Evolutionary conservation across 179 eudicot species (phyloP).

Genomic region (Corrigiola litoralis): DNA sequence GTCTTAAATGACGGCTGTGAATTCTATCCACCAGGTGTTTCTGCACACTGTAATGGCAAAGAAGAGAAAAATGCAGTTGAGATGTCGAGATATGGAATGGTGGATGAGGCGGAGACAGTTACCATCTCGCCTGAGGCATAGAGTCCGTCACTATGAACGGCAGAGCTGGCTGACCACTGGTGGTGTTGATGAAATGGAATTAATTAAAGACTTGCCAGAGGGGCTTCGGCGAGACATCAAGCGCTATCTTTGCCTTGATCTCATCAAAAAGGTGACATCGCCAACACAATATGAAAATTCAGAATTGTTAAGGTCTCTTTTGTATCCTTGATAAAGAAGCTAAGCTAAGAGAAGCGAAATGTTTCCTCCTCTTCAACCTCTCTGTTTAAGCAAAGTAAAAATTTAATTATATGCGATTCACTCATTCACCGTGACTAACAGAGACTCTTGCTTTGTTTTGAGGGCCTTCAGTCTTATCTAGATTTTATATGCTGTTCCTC

Average conservation of each 20-base stretch:
- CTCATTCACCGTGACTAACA: too few relatives aligned
- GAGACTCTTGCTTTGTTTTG: too few relatives aligned
- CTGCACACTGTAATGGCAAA: constrained; percentile 52
- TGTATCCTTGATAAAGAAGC: not conserved
- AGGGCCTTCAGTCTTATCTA: too few relatives aligned
- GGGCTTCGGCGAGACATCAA: constrained; percentile 72
- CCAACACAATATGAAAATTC: not conserved
- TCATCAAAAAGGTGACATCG: constrained; percentile 43
- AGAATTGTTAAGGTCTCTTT: not conserved
- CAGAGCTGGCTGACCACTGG: constrained; percentile 64
- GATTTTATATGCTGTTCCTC: too few relatives aligned
- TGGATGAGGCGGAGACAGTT: constrained; percentile 75
- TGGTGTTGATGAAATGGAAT: constrained; percentile 65
- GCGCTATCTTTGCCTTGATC: constrained; percentile 67
- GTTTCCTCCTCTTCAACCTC: too few relatives aligned
- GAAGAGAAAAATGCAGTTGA: constrained; percentile 52
- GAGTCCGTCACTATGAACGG: constrained; percentile 58
- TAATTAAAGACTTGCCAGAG: constrained; percentile 68
- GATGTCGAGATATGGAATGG: constrained; percentile 67
- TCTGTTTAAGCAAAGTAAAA: too few relatives aligned
- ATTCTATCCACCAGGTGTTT: constrained; percentile 41
- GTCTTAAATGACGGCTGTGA: not conserved
- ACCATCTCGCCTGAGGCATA: constrained; percentile 49
- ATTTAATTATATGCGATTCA: too few relatives aligned
- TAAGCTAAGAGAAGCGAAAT: too few relatives aligned